Evolutionary conservation across 2,329 filamentous ascomycete species (phyloP).

Genomic region (Cercospora berteroae): DNA sequence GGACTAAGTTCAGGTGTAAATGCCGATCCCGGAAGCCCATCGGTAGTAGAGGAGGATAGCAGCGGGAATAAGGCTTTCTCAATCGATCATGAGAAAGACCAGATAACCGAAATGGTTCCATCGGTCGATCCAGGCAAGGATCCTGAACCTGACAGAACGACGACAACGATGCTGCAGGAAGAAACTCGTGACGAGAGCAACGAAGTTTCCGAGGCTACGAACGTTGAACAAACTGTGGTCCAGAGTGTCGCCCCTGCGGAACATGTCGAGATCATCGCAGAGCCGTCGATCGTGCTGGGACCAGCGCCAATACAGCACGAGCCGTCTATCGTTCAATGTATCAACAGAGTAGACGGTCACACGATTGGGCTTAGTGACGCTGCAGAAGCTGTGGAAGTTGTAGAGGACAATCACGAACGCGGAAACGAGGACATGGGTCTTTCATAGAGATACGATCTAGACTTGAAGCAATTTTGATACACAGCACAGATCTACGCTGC

Average conservation of each 20-base stretch:
- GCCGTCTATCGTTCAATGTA: background rate
- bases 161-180: background rate
- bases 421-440: background rate
- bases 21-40: background rate
- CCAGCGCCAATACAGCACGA: background rate
- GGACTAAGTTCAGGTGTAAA: background rate
- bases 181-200: background rate
- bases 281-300: background rate
- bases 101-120: background rate
- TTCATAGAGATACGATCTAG: background rate
- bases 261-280: background rate
- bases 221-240: background rate
- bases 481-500: background rate
- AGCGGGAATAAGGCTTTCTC: background rate
- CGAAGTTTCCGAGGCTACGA: background rate
- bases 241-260: background rate
- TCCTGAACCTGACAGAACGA: background rate
- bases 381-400: background rate
- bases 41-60: background rate
- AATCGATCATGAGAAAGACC: background rate
- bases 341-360: background rate
- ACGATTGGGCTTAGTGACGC: background rate
- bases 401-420: no score
- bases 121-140: background rate
- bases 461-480: background rate